These are phyloP conservation scores for Tricholoma sp. DNA, from an alignment of 768 basidiomycete genomes.

Conservation along the genomic window DNA sequence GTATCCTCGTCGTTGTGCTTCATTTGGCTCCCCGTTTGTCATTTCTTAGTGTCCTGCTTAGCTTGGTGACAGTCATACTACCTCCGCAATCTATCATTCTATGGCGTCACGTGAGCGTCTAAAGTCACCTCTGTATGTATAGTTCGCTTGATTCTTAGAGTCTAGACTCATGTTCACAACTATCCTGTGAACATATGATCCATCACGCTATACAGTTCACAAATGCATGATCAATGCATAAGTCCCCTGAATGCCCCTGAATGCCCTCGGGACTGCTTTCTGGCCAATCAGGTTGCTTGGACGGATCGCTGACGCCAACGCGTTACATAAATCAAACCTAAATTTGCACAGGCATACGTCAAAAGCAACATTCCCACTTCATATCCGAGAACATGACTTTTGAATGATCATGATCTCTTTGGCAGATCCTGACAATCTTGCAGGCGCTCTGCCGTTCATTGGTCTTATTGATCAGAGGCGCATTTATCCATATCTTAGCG, in stretches of 20 bases:
- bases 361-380: background rate
- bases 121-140: background rate
- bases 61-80: background rate
- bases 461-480: background rate
- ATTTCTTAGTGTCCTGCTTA: background rate
- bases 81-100: background rate
- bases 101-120: background rate
- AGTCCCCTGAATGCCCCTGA: background rate
- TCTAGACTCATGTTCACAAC: no score
- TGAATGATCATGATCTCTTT: background rate
- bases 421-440: conserved; percentile 4
- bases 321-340: background rate
- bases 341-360: background rate
- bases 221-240: no score
- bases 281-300: background rate
- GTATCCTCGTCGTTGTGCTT: background rate
- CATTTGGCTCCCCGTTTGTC: background rate
- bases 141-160: background rate
- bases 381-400: background rate
- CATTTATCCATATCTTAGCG: background rate
- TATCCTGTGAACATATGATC: background rate
- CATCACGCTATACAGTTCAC: no score
- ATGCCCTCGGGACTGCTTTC: background rate
- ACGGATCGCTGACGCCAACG: background rate
- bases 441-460: background rate